Evolutionary conservation across 306 rosid species (phyloP).

Genomic region (Mucuna pruriens): DNA sequence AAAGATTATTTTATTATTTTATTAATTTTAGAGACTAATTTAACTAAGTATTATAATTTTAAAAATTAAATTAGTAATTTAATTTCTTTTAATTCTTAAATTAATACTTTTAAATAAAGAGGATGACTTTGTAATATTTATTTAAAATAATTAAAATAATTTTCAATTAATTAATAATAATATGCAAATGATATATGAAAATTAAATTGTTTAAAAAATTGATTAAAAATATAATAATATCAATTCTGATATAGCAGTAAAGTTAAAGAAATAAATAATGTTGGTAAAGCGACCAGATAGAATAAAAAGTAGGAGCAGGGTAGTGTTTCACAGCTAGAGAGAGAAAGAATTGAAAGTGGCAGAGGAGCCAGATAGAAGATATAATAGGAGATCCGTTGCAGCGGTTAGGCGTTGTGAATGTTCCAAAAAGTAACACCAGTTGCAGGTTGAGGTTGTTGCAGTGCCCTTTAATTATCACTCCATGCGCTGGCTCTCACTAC

Average conservation of each 20-base stretch:
- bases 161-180: too few relatives aligned
- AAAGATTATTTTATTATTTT: too few relatives aligned
- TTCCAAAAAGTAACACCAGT: constrained; percentile 22
- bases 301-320: background rate
- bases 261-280: background rate
- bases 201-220: too few relatives aligned
- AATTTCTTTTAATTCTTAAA: too few relatives aligned
- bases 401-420: constrained; percentile 38
- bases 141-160: too few relatives aligned
- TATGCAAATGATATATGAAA: too few relatives aligned
- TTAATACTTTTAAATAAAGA: too few relatives aligned
- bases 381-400: background rate
- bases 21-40: too few relatives aligned
- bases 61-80: too few relatives aligned
- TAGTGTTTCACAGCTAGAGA: constrained; percentile 31
- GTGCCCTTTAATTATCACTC: background rate
- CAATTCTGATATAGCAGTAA: background rate
- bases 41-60: too few relatives aligned
- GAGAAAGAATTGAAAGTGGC: background rate
- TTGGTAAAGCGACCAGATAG: background rate
- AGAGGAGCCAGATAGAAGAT: background rate
- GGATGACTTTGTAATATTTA: too few relatives aligned
- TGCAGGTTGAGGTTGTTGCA: background rate
- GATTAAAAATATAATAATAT: too few relatives aligned
- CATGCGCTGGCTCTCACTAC: constrained; percentile 29